Conservation (phyloP, 441 rosid genomes). For the Brassica hybrid region DNA sequence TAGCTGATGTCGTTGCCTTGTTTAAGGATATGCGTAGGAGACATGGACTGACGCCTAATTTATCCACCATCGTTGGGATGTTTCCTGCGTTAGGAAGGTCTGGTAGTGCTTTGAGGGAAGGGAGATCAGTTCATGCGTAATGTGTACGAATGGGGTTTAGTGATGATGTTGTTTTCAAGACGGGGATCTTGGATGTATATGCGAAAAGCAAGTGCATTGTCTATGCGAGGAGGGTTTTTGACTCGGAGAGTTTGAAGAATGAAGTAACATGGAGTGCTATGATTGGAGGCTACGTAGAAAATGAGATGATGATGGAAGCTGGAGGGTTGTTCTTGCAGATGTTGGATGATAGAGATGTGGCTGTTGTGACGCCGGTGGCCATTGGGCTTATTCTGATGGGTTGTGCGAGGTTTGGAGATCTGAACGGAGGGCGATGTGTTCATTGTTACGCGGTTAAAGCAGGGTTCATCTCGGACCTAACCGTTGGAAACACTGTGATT, state of each 20-base stretch:
- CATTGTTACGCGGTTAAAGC: constrained; percentile 46
- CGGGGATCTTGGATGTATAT: constrained; percentile 53
- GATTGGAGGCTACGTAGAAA: constrained; percentile 46
- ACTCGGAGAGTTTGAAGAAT: constrained; percentile 33
- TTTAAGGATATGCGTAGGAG: constrained; percentile 46
- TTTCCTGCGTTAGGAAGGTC: constrained; percentile 48
- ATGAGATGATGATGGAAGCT: constrained; percentile 41
- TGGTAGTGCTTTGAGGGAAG: constrained; percentile 48
- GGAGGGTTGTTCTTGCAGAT: constrained; percentile 40
- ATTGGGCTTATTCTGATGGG: constrained; percentile 41
- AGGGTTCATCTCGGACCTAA: constrained; percentile 41
- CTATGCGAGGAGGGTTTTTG: constrained; percentile 43
- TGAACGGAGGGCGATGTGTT: constrained; percentile 42
- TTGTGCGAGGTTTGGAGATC: constrained; percentile 44
- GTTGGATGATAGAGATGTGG: constrained; percentile 28
- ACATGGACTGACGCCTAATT: constrained; percentile 47
- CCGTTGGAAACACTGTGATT: constrained; percentile 43
- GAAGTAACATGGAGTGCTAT: constrained; percentile 52
- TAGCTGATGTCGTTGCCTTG: constrained; percentile 41
- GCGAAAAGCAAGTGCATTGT: constrained; percentile 44
- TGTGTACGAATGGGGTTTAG: constrained; percentile 41
- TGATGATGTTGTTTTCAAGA: constrained; percentile 43
- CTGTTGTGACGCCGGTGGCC: constrained; percentile 40
- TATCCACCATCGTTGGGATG: constrained; percentile 58
- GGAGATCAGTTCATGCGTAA: constrained; percentile 49